Evolutionary conservation across 106 monocot species (phyloP), one percentile per base, ranked within the genome.

Genomic region (Platanthera guangdongensis): DNA sequence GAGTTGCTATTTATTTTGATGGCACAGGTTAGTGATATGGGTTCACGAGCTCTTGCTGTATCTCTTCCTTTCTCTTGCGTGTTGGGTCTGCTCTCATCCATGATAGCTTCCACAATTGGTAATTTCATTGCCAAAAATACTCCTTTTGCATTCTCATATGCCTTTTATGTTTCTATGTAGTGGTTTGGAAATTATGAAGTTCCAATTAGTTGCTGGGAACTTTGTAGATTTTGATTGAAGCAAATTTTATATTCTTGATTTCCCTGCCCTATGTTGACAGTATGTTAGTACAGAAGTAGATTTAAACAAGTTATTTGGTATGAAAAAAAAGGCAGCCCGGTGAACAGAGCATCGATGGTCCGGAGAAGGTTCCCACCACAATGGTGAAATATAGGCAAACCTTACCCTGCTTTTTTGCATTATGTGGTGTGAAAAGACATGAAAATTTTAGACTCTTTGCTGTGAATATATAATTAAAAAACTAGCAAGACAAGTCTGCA

Each of bases 1-100:
- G 67, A 18, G 5, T 73, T 9, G 68, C 8, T 68, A n/a, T 19
- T 51, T 64, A 53, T 18, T 84, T 78, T 28, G 57, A 67, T 85
- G 70, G 21, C 78, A 79, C 90, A 99, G 99, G 91, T 94, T 76
- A 74, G 84, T 12, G 80, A 81, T 74, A 67, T 94, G 86, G 80
- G 80, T 50, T 82, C 92, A 14, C 92, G 79, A 78, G 99, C 99
- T 80, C 90, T 99, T 83, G 94, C 94, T 57, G 54, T 99, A 83
- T 99, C 99, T 46, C 82, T 99, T 78, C 99, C 99, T 77, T 99
- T 94, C 79, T 99, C 99, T 53, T 99, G 94, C 83, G 92, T 94
- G 75, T 86, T 99, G 78, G 99, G 99, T 77, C 86, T 99, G 51
- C 85, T 94, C 39, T 99, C 99, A 71, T 94, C 99, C 70, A 90